Conservation (phyloP, 371 early-diverging fungal species). For the Quaeritorhiza haematococci region DNA sequence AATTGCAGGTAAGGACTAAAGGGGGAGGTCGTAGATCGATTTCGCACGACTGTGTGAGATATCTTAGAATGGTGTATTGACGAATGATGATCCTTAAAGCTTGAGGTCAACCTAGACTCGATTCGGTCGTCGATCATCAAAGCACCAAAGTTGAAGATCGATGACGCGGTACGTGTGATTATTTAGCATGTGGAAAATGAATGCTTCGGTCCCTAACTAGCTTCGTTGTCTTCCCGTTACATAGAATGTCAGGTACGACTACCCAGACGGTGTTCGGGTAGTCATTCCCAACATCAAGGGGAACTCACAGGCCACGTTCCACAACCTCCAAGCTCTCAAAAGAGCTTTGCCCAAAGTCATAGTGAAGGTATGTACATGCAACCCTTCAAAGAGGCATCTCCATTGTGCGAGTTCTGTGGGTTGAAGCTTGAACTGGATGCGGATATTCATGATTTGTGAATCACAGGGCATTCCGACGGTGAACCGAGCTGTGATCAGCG, state of each 20-base stretch:
- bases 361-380: too few relatives aligned
- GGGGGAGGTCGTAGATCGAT: too few relatives aligned
- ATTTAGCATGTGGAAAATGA: too few relatives aligned
- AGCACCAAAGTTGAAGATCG: slow-evolving; percentile 82
- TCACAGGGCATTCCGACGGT: slow-evolving; percentile 74
- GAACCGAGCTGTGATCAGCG: slow-evolving; percentile 80
- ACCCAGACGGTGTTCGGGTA: slow-evolving; percentile 70
- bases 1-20: slow-evolving; percentile 64
- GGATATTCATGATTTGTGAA: too few relatives aligned
- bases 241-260: slow-evolving; percentile 70
- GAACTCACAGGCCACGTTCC: slow-evolving; percentile 40
- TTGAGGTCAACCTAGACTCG: slow-evolving; percentile 74
- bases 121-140: slow-evolving; percentile 69
- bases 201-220: too few relatives aligned
- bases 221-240: neutral
- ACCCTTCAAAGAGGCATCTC: too few relatives aligned
- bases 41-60: neutral
- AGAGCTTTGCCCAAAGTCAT: slow-evolving; percentile 77
- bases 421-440: too few relatives aligned
- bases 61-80: too few relatives aligned
- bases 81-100: too few relatives aligned
- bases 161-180: slow-evolving; percentile 50
- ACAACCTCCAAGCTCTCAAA: slow-evolving; percentile 80
- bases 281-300: slow-evolving; percentile 60
- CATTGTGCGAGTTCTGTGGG: too few relatives aligned